Conservation (phyloP, 805 yeast species). For the Hanseniaspora mollemarum region DNA sequence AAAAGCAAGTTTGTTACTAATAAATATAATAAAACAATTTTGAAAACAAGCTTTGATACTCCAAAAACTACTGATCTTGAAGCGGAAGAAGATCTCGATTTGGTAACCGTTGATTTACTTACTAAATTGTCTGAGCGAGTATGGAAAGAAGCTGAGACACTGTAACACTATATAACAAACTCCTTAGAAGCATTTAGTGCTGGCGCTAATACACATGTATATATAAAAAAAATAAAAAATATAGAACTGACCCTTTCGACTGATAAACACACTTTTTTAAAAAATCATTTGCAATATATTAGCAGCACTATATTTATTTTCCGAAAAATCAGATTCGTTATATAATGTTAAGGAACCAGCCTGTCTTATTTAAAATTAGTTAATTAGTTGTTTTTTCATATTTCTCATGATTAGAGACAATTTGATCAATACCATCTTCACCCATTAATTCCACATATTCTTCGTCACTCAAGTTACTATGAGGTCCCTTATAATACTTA, state of each 20-base stretch:
- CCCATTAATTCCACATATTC: slow-evolving; percentile 24
- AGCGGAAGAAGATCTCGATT: not conserved
- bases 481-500: slow-evolving; percentile 49
- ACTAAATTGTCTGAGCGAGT: not conserved
- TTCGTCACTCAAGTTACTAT: slow-evolving; percentile 21
- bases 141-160: not conserved
- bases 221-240: no score
- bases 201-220: not conserved
- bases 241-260: no score
- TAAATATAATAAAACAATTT: not conserved
- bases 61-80: not conserved
- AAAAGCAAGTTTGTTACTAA: not conserved
- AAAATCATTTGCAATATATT: no score
- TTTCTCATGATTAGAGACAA: slow-evolving; percentile 10
- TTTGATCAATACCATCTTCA: slow-evolving; percentile 17
- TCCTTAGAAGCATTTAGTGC: not conserved
- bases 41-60: not conserved
- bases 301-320: no score
- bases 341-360: not conserved
- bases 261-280: not conserved
- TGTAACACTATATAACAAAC: not conserved
- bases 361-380: not conserved
- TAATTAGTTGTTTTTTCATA: slow-evolving; percentile 1
- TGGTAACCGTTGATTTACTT: not conserved
- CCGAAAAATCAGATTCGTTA: no score